Base-by-base conservation (phyloP, 345 rosid species). In the Hirschfeldia incana region DNA sequence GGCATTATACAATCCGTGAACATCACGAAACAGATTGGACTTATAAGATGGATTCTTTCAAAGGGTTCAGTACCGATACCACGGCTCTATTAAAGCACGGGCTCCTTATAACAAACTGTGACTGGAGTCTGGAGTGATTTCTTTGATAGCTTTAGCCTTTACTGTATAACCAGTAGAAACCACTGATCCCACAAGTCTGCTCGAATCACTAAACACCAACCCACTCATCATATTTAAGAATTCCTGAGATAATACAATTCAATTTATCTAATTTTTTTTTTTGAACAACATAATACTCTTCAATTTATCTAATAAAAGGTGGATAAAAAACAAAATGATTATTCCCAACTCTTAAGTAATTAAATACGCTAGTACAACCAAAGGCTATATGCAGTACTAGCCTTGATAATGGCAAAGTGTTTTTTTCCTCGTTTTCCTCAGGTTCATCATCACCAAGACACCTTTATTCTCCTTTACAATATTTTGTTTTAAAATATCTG, bases 131-230 rank as follows among this genome's bases (percentile, higher is more conserved):
- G 4, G 6, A 46, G 6, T 46, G 1, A 13, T 49, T 49, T 49
- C 15, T 49, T 44, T 44, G 53, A 12, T 42, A 42, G n/a, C 67
- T 62, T 62, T 21, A 21, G 21, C 21, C 21, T 21, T 21, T 42
- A 6, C 67, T 30, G 37, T 26, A 6, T 64, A 64, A 65, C 7
- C 49, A 8, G n/a, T 36, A 65, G 6, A 21, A 16, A 33, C 53
- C 70, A 74, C 11, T 49, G 78, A 68, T 60, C 49, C 37, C 62
- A 69, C 28, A 13, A 70, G 27, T 39, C 39, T 62, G 16, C 28
- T 70, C 65, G n/a, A 27, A 61, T 53, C 70, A 77, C 42, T 60
- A 3, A 51, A 51, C 81, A 72, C 73, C 77, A 55, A 78, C 62
- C 72, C 77, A 78, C 81, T 78, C 5, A 6, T 65, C 17, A 64